Percentiles rank a stretch among this genome's conserved stretches.
Conservation (phyloP, 108 stramenopile species). For the Skeletonema marinoi region DNA sequence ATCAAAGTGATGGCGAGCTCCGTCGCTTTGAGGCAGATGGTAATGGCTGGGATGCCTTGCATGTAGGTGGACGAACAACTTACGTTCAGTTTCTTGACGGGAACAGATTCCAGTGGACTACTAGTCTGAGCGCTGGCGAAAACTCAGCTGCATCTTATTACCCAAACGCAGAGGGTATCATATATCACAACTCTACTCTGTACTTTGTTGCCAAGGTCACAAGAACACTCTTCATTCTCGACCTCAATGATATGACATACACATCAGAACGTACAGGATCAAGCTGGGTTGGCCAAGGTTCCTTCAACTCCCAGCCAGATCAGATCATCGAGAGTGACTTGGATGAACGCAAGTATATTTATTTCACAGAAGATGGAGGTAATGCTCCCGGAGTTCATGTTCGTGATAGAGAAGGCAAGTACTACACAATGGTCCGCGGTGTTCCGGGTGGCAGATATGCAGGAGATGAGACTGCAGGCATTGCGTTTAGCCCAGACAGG, state of each 20-base stretch:
- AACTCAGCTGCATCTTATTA: conserved; percentile 18
- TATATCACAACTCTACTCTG: conserved; percentile 35
- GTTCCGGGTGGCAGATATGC: not conserved
- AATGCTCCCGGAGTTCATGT: conserved; percentile 1
- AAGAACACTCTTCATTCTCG: conserved; percentile 45
- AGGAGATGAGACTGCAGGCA: conserved; percentile 9
- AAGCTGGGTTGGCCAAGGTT: conserved; percentile 19
- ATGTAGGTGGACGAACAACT: not conserved
- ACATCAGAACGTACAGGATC: conserved; percentile 24
- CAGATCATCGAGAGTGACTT: conserved; percentile 6
- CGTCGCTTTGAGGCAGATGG: conserved; percentile 16
- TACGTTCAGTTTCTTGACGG: not conserved
- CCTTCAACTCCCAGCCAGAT: conserved; percentile 54
- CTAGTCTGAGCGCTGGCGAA: not conserved
- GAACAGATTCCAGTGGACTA: conserved; percentile 16
- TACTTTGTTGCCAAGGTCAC: conserved; percentile 47
- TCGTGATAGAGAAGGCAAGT: not conserved
- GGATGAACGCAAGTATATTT: not conserved
- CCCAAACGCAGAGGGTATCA: conserved; percentile 52
- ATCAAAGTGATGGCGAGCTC: conserved; percentile 42
- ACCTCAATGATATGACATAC: conserved; percentile 51
- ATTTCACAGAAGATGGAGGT: conserved; percentile 3
- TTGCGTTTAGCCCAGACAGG: conserved; percentile 11
- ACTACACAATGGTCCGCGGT: not conserved
- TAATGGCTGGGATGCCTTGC: conserved; percentile 1